Conservation (phyloP, 108 stramenopile species). For the Schizochytrium sp. region DNA sequence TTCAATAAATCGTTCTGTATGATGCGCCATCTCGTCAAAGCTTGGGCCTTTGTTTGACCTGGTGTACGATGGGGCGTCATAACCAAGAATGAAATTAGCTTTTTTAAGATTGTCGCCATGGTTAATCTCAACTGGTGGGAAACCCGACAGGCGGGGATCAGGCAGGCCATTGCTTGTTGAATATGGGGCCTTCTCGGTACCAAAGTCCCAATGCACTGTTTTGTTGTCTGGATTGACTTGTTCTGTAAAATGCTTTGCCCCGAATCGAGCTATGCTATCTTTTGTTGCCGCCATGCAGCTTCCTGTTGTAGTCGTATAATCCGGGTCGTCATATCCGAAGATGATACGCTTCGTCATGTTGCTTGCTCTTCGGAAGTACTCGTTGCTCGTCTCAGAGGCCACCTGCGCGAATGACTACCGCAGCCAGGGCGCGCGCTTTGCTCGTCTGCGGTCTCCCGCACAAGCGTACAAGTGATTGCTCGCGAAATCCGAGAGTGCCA, state of each 20-base stretch:
- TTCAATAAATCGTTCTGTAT: conserved; percentile 21
- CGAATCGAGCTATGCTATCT: neutral
- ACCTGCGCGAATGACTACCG: too few species aligned
- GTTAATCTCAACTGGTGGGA: neutral
- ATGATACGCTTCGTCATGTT: conserved; percentile 9
- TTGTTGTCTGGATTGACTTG: conserved; percentile 51
- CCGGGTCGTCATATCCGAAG: conserved; percentile 24
- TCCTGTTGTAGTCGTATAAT: conserved; percentile 22
- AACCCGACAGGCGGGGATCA: conserved; percentile 6
- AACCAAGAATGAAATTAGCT: conserved; percentile 30
- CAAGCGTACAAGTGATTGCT: too few species aligned
- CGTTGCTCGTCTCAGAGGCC: too few species aligned
- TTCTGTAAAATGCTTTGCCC: neutral
- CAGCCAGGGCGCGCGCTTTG: too few species aligned
- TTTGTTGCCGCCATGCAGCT: conserved; percentile 26
- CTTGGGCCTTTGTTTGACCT: neutral
- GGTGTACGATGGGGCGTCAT: neutral
- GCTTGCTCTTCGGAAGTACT: neutral
- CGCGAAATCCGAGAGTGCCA: too few species aligned
- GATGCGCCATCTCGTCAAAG: conserved; percentile 46
- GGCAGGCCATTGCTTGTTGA: conserved; percentile 36
- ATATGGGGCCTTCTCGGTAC: neutral
- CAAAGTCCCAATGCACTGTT: conserved; percentile 50
- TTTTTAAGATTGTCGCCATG: conserved; percentile 22
- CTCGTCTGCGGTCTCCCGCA: too few species aligned